These are phyloP conservation scores for Orobanche coerulescens DNA, from an alignment of 257 asterid genomes.

Conservation along the genomic window DNA sequence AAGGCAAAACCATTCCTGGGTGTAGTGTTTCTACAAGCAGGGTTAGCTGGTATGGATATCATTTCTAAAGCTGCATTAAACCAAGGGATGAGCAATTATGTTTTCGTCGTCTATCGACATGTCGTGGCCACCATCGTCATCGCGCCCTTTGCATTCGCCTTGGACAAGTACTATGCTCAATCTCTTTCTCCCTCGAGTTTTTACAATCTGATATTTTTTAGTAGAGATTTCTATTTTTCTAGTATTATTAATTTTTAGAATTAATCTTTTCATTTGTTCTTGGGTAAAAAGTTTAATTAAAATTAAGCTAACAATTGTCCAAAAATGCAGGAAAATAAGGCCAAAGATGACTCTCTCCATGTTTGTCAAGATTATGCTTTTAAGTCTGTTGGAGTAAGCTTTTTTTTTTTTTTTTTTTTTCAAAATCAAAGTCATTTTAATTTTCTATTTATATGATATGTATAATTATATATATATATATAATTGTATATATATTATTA, in stretches of 20 bases:
- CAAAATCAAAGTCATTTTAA: not conserved
- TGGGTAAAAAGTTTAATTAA: too few relatives aligned
- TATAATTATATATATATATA: not conserved
- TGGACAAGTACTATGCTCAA: constrained; percentile 41
- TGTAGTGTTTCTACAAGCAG: constrained; percentile 73
- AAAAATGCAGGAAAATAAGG: constrained; percentile 62
- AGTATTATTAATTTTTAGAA: too few relatives aligned
- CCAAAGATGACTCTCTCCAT: constrained; percentile 71
- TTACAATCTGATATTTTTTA: too few relatives aligned
- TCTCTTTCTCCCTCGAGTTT: too few relatives aligned
- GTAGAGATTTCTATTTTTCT: too few relatives aligned
- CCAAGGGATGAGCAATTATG: constrained; percentile 94
- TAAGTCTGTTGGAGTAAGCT: constrained; percentile 75
- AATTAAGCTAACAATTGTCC: too few relatives aligned
- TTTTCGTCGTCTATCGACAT: constrained; percentile 82
- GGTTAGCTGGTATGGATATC: constrained; percentile 90
- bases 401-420: not conserved
- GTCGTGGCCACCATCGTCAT: constrained; percentile 69
- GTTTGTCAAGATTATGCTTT: constrained; percentile 54
- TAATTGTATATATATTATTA: too few relatives aligned
- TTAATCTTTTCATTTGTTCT: too few relatives aligned
- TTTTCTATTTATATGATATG: not conserved
- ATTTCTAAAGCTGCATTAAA: constrained; percentile 75
- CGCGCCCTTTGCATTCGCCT: constrained; percentile 68
- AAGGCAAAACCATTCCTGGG: constrained; percentile 65